Evolutionary conservation across 129 eudicot genomes (phyloP), one percentile per base, ranked within the genome.

Genomic region (Tagetes patula): DNA sequence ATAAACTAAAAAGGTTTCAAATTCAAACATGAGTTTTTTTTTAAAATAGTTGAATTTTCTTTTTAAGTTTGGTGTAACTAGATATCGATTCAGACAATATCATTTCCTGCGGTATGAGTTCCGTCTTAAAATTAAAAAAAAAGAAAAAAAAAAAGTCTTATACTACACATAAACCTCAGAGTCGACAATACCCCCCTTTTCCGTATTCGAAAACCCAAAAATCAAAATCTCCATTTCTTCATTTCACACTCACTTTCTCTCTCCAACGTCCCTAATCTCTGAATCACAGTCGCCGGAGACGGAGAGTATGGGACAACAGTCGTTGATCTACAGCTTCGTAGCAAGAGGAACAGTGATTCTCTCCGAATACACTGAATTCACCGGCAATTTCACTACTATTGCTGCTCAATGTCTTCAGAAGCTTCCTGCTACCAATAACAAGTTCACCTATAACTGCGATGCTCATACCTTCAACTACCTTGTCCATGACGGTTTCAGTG

Each of bases 381-480:
- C 84, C 54, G 98, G 98, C 4, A 93, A 93, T 74, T 93, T 93
- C 91, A 93, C 96, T 49, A 65, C 75, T 60, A 85, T 93, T 77
- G 96, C 98, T 2, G 73, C 87, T 50, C 96, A 93, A 71, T 93
- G 98, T 77, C 98, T 93, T 47, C 96, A 93, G 84, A 93, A 93
- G 80, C 92, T 93, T 52, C 98, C 98, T 0, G 86, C 96, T 2
- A 82, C 98, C 6, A 93, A 86, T 85, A 92, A 89, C 81, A 92
- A 89, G 86, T 92, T 92, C 83, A 92, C 96, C 71, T 92, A 92
- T 81, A 87, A 79, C 83, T 87, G 96, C 75, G 98, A 92, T 69
- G 98, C 87, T n/a, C 98, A 92, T 64, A 92, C 98, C 39, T 92
- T 92, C 88, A 92, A 89, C 83, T 92, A 92, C 85, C 98, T 92